Percentiles rank a stretch among this genome's conserved stretches.
phyloP scores from a whole-genome alignment of 768 basidiomycete genomes.

The Podaxis carcinomalis region DNA sequence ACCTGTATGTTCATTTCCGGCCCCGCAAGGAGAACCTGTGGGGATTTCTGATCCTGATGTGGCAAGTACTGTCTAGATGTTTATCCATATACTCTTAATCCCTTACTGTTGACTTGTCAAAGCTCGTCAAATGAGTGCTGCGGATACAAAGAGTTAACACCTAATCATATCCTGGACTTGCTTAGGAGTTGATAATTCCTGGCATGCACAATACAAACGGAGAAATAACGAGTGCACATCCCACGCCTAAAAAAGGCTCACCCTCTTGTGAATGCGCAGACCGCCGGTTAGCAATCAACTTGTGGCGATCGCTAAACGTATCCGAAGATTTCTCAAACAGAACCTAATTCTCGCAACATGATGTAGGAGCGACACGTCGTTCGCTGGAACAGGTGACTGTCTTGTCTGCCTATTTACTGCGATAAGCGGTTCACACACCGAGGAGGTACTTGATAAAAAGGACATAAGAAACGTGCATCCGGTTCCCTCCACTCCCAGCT shows the following conservation, averaged over 20 bases:
- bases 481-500: neutral
- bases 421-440: constrained; percentile 1
- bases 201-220: neutral
- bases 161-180: too few species aligned
- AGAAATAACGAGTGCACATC: neutral
- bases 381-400: neutral
- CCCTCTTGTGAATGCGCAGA: neutral
- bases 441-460: neutral
- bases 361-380: neutral
- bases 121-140: too few species aligned
- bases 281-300: neutral
- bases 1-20: neutral
- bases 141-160: too few species aligned
- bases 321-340: neutral
- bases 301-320: neutral
- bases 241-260: neutral
- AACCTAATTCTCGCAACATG: neutral
- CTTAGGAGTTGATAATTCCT: too few species aligned
- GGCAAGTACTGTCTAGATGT: neutral
- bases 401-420: neutral
- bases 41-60: neutral
- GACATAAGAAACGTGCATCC: neutral
- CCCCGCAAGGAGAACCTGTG: neutral
- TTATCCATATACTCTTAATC: neutral
- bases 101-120: too few species aligned